Base-by-base conservation (phyloP, 2,329 filamentous ascomycete species). In the Xylariaceae sp. region DNA sequence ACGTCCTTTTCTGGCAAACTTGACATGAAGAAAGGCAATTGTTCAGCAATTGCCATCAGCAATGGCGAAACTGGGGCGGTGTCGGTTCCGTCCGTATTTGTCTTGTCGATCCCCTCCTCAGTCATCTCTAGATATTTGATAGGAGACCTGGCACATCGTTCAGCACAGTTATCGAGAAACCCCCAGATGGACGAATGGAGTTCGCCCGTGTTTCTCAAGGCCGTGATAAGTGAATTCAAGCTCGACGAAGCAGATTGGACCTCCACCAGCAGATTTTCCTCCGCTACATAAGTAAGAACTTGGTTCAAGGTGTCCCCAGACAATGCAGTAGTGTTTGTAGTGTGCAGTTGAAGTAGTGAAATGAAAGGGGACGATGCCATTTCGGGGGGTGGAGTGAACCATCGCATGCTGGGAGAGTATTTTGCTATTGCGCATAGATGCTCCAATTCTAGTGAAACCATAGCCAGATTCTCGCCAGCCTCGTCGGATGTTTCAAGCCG, bases 121-220 rank as follows among this genome's bases (percentile, higher is more conserved):
- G 89, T 69, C 63, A 84, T 75, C 55, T 94, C 88, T 28, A 94
- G 83, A 63, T 96, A 93, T 65, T 90, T 95, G 63, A 95, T 86
- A 0, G 90, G 88, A 19, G 87, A 86, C 2, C 74, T 84, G 14
- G 86, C 85, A 60, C 89, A 89, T 19, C 92, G 83, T 31, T 83
- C 83, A 47, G 89, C 77, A 68, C 90, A 95, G 56, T 95, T 91
- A 64, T 97, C 92, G 22, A 97, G 68, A 64, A 94, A 95, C 0
- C 75, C 69, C 72, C 88, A 88, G 1, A 91, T 63, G 5, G 62
- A 52, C 10, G 56, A 38, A 57, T 67, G 67, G 19, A 69, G 56
- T 14, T 56, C 56, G 38, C 56, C 58, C 12, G 67, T 42, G 3
- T 55, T 72, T 64, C 63, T 69, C 5, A 78, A 59, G 14, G 71